These are phyloP conservation scores for Acacia concinna DNA, from an alignment of 331 rosid species.

Conservation along the genomic window DNA sequence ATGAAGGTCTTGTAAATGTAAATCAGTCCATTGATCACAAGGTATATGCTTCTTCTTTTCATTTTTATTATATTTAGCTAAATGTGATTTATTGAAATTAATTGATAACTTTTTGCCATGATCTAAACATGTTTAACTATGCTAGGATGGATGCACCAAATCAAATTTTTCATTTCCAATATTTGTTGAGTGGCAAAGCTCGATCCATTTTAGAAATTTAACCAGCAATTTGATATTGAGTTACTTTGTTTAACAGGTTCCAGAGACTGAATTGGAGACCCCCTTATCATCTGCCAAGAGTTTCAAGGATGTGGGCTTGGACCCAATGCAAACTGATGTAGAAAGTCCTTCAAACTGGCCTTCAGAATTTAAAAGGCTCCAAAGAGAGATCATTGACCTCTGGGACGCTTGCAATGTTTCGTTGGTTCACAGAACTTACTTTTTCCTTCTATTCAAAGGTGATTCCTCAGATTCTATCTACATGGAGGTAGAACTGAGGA, in stretches of 20 bases:
- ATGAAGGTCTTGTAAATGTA: constrained; percentile 26
- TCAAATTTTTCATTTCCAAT: not conserved
- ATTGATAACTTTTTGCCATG: not conserved
- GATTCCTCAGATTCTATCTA: constrained; percentile 83
- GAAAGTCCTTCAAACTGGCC: constrained; percentile 68
- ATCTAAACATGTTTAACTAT: not conserved
- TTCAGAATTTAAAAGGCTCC: constrained; percentile 74
- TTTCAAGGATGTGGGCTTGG: constrained; percentile 78
- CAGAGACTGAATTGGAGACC: constrained; percentile 38
- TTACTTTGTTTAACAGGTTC: constrained; percentile 47
- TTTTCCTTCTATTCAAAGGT: constrained; percentile 84
- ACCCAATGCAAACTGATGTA: constrained; percentile 59
- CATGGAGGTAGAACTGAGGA: constrained; percentile 86
- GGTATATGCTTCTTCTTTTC: constrained; percentile 46
- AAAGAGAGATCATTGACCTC: constrained; percentile 73
- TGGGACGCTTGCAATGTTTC: constrained; percentile 91
- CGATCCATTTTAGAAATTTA: constrained; percentile 20
- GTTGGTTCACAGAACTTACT: constrained; percentile 92
- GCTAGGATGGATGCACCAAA: not conserved
- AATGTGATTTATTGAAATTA: constrained; percentile 1
- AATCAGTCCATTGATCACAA: constrained; percentile 35
- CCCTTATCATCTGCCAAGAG: constrained; percentile 35
- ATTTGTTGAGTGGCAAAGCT: constrained; percentile 6
- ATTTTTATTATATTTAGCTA: not conserved
- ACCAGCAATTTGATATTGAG: constrained; percentile 15